These are phyloP conservation scores for Penicillium sclerotiorum DNA, from an alignment of 2,329 filamentous ascomycete species.

Conservation along the genomic window DNA sequence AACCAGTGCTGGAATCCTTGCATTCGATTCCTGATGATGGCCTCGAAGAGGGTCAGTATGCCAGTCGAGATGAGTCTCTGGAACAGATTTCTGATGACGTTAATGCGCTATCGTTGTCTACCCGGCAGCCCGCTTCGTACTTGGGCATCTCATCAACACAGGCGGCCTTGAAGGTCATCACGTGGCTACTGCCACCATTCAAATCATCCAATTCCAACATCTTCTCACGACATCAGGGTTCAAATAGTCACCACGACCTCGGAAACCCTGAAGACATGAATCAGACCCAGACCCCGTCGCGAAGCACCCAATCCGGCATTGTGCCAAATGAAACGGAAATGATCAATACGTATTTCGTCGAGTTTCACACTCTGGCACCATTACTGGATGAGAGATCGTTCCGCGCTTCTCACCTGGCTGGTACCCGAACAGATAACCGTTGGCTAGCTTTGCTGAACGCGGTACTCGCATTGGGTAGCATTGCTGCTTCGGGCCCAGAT, in stretches of 20 bases:
- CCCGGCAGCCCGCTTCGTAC: constrained; percentile 66
- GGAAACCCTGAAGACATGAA: constrained; percentile 26
- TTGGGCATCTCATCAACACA: constrained; percentile 75
- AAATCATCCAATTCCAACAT: constrained; percentile 50
- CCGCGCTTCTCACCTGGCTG: constrained; percentile 65
- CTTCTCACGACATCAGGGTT: constrained; percentile 25
- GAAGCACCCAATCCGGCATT: constrained; percentile 56
- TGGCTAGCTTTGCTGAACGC: constrained; percentile 76
- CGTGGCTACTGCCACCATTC: constrained; percentile 56
- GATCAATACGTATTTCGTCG: constrained; percentile 75
- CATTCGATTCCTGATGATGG: constrained; percentile 73
- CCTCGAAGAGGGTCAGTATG: constrained; percentile 59
- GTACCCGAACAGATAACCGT: constrained; percentile 65
- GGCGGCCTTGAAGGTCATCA: constrained; percentile 71
- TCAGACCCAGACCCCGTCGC: constrained; percentile 43
- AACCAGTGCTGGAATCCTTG: constrained; percentile 60
- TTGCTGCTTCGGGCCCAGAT: constrained; percentile 64
- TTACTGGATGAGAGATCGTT: constrained; percentile 74
- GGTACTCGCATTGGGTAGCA: constrained; percentile 74
- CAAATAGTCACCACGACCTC: constrained; percentile 19
- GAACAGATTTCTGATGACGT: constrained; percentile 71
- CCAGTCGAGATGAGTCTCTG: constrained; percentile 56
- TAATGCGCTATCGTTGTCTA: constrained; percentile 65
- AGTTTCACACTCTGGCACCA: constrained; percentile 71
- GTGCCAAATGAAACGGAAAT: constrained; percentile 68